A percentile compares a stretch with the other conserved stretches of the same genome.
Evolutionary conservation across 306 rosid genomes (phyloP).

Genomic region (Malus sylvestris): DNA sequence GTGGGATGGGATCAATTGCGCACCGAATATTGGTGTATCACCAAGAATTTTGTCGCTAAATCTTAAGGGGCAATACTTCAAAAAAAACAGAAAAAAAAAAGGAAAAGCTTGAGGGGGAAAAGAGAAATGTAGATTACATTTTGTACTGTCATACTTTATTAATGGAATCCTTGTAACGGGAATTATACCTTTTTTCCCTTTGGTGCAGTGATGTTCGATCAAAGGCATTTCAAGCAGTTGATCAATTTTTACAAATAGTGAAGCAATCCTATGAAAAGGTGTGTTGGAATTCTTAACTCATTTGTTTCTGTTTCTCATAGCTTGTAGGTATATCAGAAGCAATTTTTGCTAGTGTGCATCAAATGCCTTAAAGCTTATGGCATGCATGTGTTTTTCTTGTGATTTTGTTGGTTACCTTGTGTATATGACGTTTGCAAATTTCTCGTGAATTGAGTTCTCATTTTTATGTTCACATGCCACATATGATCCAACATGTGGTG

Average conservation of each 20-base stretch:
- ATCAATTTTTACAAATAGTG: constrained; percentile 75
- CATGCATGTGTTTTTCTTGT: too few relatives aligned
- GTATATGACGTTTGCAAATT: background rate
- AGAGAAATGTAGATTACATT: background rate
- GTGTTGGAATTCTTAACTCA: constrained; percentile 19
- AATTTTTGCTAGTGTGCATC: background rate
- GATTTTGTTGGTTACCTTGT: background rate
- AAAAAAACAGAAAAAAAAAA: too few relatives aligned
- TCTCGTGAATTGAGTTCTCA: background rate
- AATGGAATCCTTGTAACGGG: background rate
- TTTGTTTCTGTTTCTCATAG: constrained; percentile 7
- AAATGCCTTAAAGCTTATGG: too few relatives aligned
- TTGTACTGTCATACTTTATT: background rate
- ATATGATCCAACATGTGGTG: background rate
- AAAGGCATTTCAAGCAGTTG: constrained; percentile 93
- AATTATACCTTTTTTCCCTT: constrained; percentile 6
- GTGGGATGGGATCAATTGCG: background rate
- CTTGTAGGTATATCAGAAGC: background rate
- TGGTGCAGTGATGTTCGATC: constrained; percentile 77
- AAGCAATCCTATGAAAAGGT: constrained; percentile 90
- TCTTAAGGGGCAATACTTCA: background rate
- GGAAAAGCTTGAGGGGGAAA: background rate
- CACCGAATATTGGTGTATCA: background rate
- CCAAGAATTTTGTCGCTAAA: background rate
- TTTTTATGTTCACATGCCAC: background rate